Conservation (phyloP, 345 rosid genomes). For the Aegle marmelos region DNA sequence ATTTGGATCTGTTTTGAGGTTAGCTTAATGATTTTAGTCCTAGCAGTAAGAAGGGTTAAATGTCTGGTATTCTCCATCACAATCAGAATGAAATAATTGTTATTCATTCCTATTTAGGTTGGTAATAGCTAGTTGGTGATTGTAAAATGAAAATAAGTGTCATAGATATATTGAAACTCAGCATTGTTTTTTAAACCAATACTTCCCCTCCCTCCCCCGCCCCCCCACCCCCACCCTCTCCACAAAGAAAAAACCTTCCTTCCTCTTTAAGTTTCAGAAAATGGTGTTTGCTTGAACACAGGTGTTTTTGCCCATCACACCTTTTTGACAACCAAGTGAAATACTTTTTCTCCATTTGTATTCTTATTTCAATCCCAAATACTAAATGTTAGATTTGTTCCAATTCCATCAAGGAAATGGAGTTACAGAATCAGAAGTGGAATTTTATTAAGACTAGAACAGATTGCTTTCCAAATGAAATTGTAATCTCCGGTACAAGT, state of each 20-base stretch:
- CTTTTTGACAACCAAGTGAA: neutral
- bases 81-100: neutral
- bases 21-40: neutral
- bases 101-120: neutral
- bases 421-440: neutral
- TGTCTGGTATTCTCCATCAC: neutral
- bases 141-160: neutral
- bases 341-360: neutral
- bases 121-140: neutral
- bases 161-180: neutral
- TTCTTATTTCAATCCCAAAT: neutral
- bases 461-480: neutral
- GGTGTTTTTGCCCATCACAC: neutral
- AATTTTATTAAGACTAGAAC: neutral
- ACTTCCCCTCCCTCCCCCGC: fast-evolving
- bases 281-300: neutral
- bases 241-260: too few relatives aligned
- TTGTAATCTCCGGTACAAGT: neutral
- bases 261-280: neutral
- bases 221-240: too few relatives aligned
- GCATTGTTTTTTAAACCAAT: neutral
- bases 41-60: neutral
- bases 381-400: neutral
- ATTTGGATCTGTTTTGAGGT: constrained; percentile 9
- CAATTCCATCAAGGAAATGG: neutral